Base-by-base conservation (phyloP, 2,329 filamentous ascomycete genomes). In the Arachnomyces sp. region DNA sequence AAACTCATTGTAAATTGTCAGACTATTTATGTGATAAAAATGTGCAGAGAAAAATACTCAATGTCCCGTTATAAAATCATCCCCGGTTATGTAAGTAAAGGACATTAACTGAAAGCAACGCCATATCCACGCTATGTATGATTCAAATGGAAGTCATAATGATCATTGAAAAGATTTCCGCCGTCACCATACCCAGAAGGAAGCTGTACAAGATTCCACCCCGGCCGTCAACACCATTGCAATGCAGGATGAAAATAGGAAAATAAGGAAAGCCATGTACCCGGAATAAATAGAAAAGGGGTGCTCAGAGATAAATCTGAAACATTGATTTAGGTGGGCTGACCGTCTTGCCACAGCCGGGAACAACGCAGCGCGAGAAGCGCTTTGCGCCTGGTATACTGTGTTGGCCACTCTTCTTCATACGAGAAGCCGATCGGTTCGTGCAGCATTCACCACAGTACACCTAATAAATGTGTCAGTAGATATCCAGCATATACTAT, bases 401-500 rank as follows among this genome's bases (percentile, higher is more conserved):
- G 8, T 42, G 40, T 30, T 52, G 53, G 21, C 55, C 38, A 14
- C 44, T 38, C 37, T 60, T 64, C 43, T 60, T 65, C 3, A 53
- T 53, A 29, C 60, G 59, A 7, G 60, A 55, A 9, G 57, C 38
- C 7, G 59, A 57, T 18, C 67, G 60, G 38, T 69, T 60, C 17
- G 52, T 60, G 12, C 65, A 60, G 47, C 68, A 72, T 48, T 65
- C 64, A 31, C 68, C 68, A 49, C 68, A 72, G 43, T 71, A 72
- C 9, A 70, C 68, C 68, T 72, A 25, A 9, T 25, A 25, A 25
- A 9, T 9, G 21, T 25, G 21, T 25, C 9, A 25, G 21, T 25
- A 9, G 21, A 25, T 9, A 34, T 17, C 44, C 8, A 15, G 4
- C 6, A 31, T 25, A 13, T 37, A 45, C 34, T 36, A 31, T 45